phyloP scores from a whole-genome alignment of 208 protist species.

The Strigomonas galati region DNA sequence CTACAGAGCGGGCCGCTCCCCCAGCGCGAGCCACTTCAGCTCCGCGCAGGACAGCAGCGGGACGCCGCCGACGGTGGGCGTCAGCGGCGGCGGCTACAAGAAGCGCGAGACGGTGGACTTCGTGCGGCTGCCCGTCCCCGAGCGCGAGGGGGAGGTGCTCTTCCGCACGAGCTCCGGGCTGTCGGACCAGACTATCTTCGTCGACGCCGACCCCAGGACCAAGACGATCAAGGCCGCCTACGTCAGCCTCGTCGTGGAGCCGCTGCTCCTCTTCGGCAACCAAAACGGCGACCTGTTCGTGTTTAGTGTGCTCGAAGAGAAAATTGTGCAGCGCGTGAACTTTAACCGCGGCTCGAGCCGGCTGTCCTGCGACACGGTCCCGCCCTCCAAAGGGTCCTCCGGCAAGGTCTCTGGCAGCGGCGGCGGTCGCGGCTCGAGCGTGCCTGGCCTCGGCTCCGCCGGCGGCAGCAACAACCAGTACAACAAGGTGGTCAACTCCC shows the following conservation, averaged over 20 bases:
- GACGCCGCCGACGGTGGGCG: too few relatives aligned
- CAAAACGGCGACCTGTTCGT: constrained; percentile 78
- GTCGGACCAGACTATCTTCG: constrained; percentile 24
- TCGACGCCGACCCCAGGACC: constrained; percentile 70
- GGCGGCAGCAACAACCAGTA: not conserved
- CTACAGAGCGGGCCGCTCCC: too few relatives aligned
- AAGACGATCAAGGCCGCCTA: constrained; percentile 66
- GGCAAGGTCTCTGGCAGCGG: constrained; percentile 1
- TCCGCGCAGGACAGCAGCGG: too few relatives aligned
- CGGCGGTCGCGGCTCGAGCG: not conserved
- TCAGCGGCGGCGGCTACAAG: too few relatives aligned
- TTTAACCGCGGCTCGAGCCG: constrained; percentile 29
- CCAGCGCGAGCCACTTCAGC: too few relatives aligned
- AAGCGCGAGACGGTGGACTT: constrained; percentile 20
- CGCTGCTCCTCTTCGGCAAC: constrained; percentile 82
- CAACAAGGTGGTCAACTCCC: constrained; percentile 46
- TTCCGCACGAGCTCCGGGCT: constrained; percentile 17
- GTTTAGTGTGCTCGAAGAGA: constrained; percentile 61
- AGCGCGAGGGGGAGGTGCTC: constrained; percentile 18
- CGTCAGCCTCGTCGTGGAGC: constrained; percentile 73
- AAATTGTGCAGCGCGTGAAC: constrained; percentile 75
- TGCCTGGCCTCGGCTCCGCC: not conserved
- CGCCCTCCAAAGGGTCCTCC: constrained; percentile 2
- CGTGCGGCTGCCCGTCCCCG: constrained; percentile 15
- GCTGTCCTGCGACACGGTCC: constrained; percentile 11